phyloP scores from a whole-genome alignment of 805 yeast genomes.

The Kodamaea laetipori region DNA sequence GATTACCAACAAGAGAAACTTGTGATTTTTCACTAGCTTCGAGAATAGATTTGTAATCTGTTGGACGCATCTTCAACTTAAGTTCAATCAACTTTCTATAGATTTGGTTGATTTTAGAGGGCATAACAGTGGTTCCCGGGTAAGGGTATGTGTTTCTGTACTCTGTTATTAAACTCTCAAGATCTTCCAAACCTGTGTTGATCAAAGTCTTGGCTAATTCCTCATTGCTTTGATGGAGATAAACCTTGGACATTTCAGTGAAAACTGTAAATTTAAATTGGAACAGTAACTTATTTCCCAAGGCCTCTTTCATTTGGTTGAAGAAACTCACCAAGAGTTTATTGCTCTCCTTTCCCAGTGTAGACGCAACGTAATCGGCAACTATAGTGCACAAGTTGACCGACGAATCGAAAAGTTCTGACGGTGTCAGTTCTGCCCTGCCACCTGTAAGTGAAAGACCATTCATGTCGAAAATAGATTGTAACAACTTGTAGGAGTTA shows the following conservation, averaged over 20 bases:
- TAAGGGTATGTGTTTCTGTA: constrained; percentile 24
- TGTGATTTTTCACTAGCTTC: not conserved
- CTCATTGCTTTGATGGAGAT: constrained; percentile 26
- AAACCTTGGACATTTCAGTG: constrained; percentile 32
- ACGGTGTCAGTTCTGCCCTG: constrained; percentile 1
- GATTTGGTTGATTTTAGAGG: constrained; percentile 7
- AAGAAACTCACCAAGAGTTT: constrained; percentile 33
- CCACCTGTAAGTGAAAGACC: constrained; percentile 22
- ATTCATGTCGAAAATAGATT: constrained; percentile 34
- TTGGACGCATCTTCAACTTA: constrained; percentile 4
- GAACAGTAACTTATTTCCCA: constrained; percentile 24
- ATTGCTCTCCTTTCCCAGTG: constrained; percentile 14
- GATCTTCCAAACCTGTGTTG: constrained; percentile 28
- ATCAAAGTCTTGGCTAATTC: constrained; percentile 26
- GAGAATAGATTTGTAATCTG: constrained; percentile 1
- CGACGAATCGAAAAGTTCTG: constrained; percentile 16
- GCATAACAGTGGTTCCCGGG: constrained; percentile 15
- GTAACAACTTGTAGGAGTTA: constrained; percentile 33
- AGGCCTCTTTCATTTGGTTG: constrained; percentile 24
- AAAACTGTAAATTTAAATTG: constrained; percentile 28
- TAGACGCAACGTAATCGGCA: constrained; percentile 24
- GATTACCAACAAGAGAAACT: constrained; percentile 6
- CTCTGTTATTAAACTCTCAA: constrained; percentile 18
- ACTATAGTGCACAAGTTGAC: constrained; percentile 29
- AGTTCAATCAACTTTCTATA: constrained; percentile 12